Percentiles rank a stretch among this genome's conserved stretches.
Evolutionary conservation across 2,329 filamentous ascomycete species (phyloP).

Genomic region (Helicocarpus griseus): DNA sequence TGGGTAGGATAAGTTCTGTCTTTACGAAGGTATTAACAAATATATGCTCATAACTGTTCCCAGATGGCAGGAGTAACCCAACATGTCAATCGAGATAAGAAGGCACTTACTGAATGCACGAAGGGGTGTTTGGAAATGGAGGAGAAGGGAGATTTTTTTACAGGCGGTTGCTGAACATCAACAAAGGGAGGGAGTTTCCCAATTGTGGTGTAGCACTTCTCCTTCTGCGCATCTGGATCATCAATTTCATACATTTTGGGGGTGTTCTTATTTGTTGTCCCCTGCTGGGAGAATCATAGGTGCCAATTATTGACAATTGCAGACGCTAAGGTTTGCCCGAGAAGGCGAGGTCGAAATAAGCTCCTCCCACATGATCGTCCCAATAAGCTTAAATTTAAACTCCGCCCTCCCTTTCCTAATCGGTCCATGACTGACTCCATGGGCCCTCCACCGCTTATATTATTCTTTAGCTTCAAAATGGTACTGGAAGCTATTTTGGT

Average conservation of each 20-base stretch:
- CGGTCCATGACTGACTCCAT: no score
- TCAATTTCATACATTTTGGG: slow-evolving; percentile 36
- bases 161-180: slow-evolving; percentile 59
- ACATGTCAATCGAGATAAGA: no score
- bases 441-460: neutral
- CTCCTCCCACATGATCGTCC: neutral
- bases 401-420: neutral
- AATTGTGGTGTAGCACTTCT: slow-evolving; percentile 66
- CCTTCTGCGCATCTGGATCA: slow-evolving; percentile 26
- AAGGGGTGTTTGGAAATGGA: slow-evolving; percentile 56
- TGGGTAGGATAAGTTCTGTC: slow-evolving; percentile 61
- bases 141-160: slow-evolving; percentile 67
- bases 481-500: no score
- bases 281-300: neutral
- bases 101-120: slow-evolving; percentile 56
- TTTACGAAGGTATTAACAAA: slow-evolving; percentile 9
- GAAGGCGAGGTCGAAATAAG: neutral
- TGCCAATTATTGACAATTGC: neutral
- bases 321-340: neutral
- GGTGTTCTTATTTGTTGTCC: neutral
- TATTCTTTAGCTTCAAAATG: no score
- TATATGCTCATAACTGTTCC: no score
- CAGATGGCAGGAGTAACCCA: no score
- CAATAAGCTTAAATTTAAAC: slow-evolving; percentile 1
- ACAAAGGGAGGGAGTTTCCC: slow-evolving; percentile 57